Evolutionary conservation across 306 rosid genomes (phyloP), one percentile per base, ranked within the genome.

Genomic region (Corylus americana): DNA sequence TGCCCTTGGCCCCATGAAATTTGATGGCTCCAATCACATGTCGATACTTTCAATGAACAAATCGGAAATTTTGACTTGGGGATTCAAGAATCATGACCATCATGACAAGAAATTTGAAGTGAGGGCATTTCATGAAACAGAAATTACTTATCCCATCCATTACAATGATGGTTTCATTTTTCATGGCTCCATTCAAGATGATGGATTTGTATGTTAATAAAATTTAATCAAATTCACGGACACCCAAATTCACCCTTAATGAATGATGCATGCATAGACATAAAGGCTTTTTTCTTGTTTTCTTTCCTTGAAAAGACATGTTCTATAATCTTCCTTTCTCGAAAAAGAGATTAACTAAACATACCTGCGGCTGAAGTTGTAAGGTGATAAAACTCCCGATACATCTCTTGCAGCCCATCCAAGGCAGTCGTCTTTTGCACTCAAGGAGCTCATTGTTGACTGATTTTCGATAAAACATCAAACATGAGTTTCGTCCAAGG

Each of bases 381-480:
- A 93, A 29, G 93, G 91, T 13, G 92, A 88, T 3, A 93, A 55
- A 83, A 88, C 80, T 10, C 96, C 97, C 70, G 96, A 88, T 4
- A 86, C 78, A 83, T 91, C 97, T 79, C 87, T 88, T 74, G 96
- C 97, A 39, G 97, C 97, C 92, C 92, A 93, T 77, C 87, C 96
- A 20, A 89, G 79, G 83, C 97, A 93, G 37, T 88, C 87, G 70
- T 78, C 91, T 20, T 44, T 76, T 17, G 53, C 80, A 39, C 74
- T 73, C 35, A 54, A 51, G 7, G 89, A 92, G 84, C 82, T 84
- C 97, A 89, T 90, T 39, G 58, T 69, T 68, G 74, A 16, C 80
- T 67, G 35, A 61, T 72, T 10, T 49, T 58, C 20, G 71, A 72
- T 11, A 67, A 80, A 5, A 13, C 22, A 85, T 59, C 57, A 71